Evolutionary conservation across 2,329 filamentous ascomycete species (phyloP).

Genomic region (Apiospora sp.): DNA sequence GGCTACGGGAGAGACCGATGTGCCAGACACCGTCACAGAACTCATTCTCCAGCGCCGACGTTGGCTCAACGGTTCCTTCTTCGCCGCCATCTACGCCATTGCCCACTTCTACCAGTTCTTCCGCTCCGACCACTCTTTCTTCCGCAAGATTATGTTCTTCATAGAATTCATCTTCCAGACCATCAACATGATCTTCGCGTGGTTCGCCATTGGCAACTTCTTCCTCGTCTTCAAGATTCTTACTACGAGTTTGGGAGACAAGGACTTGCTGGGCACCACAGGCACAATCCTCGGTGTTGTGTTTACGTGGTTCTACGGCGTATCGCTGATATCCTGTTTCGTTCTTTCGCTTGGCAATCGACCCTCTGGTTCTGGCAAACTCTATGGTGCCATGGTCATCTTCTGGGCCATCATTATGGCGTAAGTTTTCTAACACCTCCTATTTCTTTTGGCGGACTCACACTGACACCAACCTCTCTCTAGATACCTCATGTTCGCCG

Average conservation of each 20-base stretch:
- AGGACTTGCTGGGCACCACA: conserved; percentile 74
- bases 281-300: conserved; percentile 86
- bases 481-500: conserved; percentile 91
- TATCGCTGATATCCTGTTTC: conserved; percentile 92
- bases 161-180: conserved; percentile 95
- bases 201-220: conserved; percentile 99
- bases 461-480: not conserved
- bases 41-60: conserved; percentile 94
- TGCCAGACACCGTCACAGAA: conserved; percentile 92
- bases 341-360: conserved; percentile 93
- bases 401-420: conserved; percentile 98
- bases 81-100: conserved; percentile 93
- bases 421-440: conserved; percentile 55
- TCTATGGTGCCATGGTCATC: conserved; percentile 97
- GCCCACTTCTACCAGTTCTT: conserved; percentile 97
- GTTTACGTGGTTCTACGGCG: conserved; percentile 96
- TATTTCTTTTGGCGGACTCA: not conserved
- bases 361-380: conserved; percentile 89
- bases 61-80: conserved; percentile 98
- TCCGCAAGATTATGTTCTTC: conserved; percentile 89
- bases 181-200: conserved; percentile 96
- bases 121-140: conserved; percentile 86
- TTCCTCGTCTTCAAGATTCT: conserved; percentile 98
- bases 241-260: conserved; percentile 80
- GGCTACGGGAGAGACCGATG: conserved; percentile 94